Percentiles rank a stretch among this genome's conserved stretches.
Evolutionary conservation across 768 basidiomycete species (phyloP).

Genomic region (Boletales sp.): DNA sequence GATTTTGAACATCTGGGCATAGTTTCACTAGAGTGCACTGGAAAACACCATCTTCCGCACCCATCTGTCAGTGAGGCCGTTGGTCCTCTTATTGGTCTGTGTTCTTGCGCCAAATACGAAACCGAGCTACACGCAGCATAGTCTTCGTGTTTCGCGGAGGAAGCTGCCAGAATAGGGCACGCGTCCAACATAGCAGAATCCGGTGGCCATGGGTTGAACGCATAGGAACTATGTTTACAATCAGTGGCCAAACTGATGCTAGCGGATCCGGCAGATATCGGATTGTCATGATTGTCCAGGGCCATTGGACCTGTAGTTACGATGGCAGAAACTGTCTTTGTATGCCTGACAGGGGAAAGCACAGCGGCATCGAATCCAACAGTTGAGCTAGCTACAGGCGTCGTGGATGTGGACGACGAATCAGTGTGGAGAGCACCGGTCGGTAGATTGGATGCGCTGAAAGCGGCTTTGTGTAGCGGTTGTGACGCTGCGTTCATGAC

Average conservation of each 20-base stretch:
- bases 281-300: not conserved
- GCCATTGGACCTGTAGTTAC: not conserved
- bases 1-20: not conserved
- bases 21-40: not conserved
- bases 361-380: no score
- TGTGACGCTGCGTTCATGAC: not conserved
- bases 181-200: not conserved
- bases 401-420: not conserved
- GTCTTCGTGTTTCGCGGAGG: not conserved
- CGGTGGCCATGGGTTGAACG: not conserved
- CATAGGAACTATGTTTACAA: not conserved
- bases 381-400: not conserved
- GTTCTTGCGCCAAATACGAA: not conserved
- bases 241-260: not conserved
- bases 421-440: not conserved
- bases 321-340: not conserved
- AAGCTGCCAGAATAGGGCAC: not conserved
- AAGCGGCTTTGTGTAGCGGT: not conserved
- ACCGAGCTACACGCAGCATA: not conserved
- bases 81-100: not conserved
- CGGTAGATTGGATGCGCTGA: not conserved
- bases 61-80: not conserved
- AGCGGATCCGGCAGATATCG: not conserved
- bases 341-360: not conserved
- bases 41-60: not conserved